phyloP scores from a whole-genome alignment of 2,329 filamentous ascomycete species.

The Gliomastix tumulicola region DNA sequence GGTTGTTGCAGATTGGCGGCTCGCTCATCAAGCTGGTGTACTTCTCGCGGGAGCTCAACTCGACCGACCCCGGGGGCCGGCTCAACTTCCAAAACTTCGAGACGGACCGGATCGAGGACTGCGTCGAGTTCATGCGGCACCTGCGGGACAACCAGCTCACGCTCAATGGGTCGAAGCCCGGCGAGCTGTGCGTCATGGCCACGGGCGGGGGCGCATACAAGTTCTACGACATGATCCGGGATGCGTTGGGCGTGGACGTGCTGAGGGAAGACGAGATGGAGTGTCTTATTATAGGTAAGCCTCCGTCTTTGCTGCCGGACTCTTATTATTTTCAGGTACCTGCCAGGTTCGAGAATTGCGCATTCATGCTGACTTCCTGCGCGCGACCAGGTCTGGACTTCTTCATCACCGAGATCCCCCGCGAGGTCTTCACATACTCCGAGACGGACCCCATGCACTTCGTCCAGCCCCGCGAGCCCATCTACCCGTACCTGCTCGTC shows the following conservation, averaged over 20 bases:
- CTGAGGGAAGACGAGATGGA: slow-evolving; percentile 97
- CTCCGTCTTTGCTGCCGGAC: background rate
- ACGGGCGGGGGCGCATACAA: slow-evolving; percentile 96
- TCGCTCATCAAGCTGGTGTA: slow-evolving; percentile 96
- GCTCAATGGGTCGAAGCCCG: slow-evolving; percentile 63
- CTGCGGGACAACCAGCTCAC: slow-evolving; percentile 75
- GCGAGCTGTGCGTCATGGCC: slow-evolving; percentile 84
- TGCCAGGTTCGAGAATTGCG: background rate
- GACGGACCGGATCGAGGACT: slow-evolving; percentile 88
- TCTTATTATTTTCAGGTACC: background rate
- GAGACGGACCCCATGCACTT: slow-evolving; percentile 89
- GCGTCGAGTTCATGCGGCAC: slow-evolving; percentile 83
- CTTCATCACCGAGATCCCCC: slow-evolving; percentile 96
- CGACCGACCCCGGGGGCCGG: slow-evolving; percentile 74
- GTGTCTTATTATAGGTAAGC: slow-evolving; percentile 83
- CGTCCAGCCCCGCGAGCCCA: slow-evolving; percentile 65
- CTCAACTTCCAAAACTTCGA: slow-evolving; percentile 96
- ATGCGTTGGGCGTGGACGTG: slow-evolving; percentile 80
- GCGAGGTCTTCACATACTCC: slow-evolving; percentile 95
- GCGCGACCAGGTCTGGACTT: slow-evolving; percentile 80
- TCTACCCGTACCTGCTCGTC: slow-evolving; percentile 94
- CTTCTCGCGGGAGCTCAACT: slow-evolving; percentile 82
- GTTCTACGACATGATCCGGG: slow-evolving; percentile 85
- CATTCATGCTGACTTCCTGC: background rate
- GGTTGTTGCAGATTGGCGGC: slow-evolving; percentile 73